A percentile compares a stretch with the other conserved stretches of the same genome.
Conservation (phyloP, 257 asterid genomes). For the Scutellaria barbata region DNA sequence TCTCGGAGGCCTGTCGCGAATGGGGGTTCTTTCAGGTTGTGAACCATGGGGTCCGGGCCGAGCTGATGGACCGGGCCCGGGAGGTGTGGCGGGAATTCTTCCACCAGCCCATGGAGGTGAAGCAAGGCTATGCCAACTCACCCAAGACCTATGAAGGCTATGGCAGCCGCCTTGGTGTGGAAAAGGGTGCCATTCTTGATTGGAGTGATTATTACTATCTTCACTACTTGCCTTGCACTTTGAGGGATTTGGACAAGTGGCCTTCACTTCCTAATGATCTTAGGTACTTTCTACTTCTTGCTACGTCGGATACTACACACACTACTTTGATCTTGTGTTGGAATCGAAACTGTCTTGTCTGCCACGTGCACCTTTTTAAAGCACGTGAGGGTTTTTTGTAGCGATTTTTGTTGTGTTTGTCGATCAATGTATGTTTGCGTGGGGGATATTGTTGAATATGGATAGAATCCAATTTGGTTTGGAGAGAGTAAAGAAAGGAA, state of each 20-base stretch:
- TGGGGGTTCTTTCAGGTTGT: constrained; percentile 92
- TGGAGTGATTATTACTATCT: constrained; percentile 94
- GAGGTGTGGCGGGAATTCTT: constrained; percentile 77
- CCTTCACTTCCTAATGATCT: constrained; percentile 67
- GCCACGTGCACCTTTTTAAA: too few species aligned
- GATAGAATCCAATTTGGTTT: background rate
- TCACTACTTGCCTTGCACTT: constrained; percentile 63
- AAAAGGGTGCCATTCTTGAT: constrained; percentile 85
- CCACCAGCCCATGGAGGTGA: constrained; percentile 67
- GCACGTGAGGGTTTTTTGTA: too few species aligned
- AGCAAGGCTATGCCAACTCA: constrained; percentile 65
- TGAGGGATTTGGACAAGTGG: constrained; percentile 78
- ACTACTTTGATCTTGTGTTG: too few species aligned
- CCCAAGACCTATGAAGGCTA: constrained; percentile 88
- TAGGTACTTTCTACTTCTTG: constrained; percentile 45
- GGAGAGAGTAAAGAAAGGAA: too few species aligned
- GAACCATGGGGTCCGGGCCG: constrained; percentile 69
- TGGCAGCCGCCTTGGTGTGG: constrained; percentile 79
- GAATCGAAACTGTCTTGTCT: too few species aligned
- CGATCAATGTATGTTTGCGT: too few species aligned
- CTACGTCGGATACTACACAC: too few species aligned
- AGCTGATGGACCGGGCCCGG: constrained; percentile 64
- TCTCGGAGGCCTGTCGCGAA: constrained; percentile 60
- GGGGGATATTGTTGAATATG: background rate
- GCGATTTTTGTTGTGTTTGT: too few species aligned